Evolutionary conservation across 139 green algal species (phyloP).

Genomic region (Picochlorum sp.): DNA sequence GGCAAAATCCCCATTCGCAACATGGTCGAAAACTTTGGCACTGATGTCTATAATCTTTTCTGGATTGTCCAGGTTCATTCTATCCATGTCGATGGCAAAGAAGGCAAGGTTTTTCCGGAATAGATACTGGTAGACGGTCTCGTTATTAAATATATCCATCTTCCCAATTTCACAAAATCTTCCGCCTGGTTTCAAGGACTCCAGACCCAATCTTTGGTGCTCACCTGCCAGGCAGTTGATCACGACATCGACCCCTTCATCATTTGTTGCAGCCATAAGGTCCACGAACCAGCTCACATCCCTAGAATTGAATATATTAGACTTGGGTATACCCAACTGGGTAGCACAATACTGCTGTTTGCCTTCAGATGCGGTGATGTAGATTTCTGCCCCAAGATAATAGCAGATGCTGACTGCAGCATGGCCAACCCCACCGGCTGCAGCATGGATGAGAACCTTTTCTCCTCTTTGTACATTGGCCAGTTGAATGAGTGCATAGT

Average conservation of each 20-base stretch:
- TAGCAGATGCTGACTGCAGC: conserved; percentile 45
- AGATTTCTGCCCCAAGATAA: conserved; percentile 15
- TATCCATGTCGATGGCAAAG: background rate
- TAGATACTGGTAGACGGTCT: conserved; percentile 22
- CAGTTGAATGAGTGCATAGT: conserved; percentile 27
- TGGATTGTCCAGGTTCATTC: background rate
- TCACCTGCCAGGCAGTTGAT: conserved; percentile 66
- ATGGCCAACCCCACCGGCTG: conserved; percentile 65
- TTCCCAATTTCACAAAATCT: conserved; percentile 79
- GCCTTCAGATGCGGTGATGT: conserved; percentile 36
- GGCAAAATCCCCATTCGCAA: background rate
- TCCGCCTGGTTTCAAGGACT: conserved; percentile 40
- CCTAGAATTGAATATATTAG: conserved; percentile 25
- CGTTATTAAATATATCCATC: conserved; percentile 69
- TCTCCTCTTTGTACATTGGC: conserved; percentile 24
- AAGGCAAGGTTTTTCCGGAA: background rate
- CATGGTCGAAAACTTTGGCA: background rate
- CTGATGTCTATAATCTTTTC: background rate
- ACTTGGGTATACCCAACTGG: conserved; percentile 6
- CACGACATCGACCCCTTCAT: conserved; percentile 8
- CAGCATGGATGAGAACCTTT: conserved; percentile 56
- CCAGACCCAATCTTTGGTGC: conserved; percentile 22
- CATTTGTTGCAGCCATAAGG: background rate
- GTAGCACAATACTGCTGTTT: conserved; percentile 45
- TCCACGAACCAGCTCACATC: conserved; percentile 35